Conservation (phyloP, 176 grass and related monocot species). For the Oryza australiensis region DNA sequence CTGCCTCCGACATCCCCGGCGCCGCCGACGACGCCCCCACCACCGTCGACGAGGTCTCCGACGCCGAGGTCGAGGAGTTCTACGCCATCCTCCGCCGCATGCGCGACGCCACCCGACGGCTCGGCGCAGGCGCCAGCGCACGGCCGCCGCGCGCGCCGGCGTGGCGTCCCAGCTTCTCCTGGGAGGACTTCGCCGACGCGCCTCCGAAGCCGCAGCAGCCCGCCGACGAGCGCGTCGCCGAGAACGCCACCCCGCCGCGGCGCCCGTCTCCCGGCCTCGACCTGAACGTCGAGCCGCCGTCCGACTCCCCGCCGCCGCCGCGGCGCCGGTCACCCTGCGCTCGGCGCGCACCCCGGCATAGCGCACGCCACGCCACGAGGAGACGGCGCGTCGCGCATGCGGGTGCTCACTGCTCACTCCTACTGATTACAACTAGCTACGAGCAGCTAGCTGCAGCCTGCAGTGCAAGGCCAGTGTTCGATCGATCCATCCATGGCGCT, state of each 20-base stretch:
- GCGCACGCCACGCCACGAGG: not conserved
- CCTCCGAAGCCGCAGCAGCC: not conserved
- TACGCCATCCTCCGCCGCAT: slow-evolving; percentile 86
- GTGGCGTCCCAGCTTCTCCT: slow-evolving; percentile 73
- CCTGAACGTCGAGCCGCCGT: slow-evolving; percentile 73
- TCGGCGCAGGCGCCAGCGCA: not conserved
- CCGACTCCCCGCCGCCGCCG: slow-evolving; percentile 32
- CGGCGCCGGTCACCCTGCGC: slow-evolving; percentile 3
- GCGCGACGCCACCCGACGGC: slow-evolving; percentile 37
- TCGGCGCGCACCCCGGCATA: slow-evolving; percentile 22
- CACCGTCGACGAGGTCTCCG: slow-evolving; percentile 43
- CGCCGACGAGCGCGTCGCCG: slow-evolving; percentile 27
- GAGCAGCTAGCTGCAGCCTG: not conserved
- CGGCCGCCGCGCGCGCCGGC: slow-evolving; percentile 8
- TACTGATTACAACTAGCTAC: not conserved
- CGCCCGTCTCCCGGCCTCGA: slow-evolving; percentile 32
- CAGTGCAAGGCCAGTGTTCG: not conserved
- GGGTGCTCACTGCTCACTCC: not conserved
- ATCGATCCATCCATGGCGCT: not conserved
- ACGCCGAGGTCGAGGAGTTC: slow-evolving; percentile 86
- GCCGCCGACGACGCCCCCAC: not conserved
- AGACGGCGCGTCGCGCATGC: not conserved
- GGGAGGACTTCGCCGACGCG: slow-evolving; percentile 61
- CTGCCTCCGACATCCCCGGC: not conserved
- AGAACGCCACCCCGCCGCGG: slow-evolving; percentile 18